phyloP scores from a whole-genome alignment of 495 filamentous ascomycete genomes.

The Astrothelium macrocarpum region DNA sequence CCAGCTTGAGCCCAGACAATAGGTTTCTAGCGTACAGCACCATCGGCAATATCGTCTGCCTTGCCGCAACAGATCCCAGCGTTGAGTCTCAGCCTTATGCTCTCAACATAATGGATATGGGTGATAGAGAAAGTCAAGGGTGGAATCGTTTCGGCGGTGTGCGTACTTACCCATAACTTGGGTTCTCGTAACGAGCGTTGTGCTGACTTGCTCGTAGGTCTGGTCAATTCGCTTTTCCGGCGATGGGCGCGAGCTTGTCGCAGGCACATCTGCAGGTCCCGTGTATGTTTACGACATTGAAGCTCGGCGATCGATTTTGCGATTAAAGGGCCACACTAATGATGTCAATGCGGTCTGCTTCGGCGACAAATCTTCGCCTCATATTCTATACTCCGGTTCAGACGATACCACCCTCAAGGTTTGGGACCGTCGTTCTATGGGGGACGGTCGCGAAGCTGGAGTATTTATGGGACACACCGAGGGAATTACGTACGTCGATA shows the following conservation, averaged over 20 bases:
- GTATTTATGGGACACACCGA: conserved; percentile 92
- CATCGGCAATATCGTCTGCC: conserved; percentile 67
- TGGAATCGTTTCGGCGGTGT: conserved; percentile 22
- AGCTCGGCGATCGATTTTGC: conserved; percentile 58
- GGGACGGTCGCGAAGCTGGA: conserved; percentile 75
- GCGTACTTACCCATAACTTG: conserved; percentile 7
- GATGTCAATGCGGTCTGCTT: conserved; percentile 98
- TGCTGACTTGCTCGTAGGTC: conserved; percentile 38
- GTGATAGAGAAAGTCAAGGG: conserved; percentile 26
- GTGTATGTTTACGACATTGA: conserved; percentile 95
- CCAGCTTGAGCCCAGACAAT: conserved; percentile 85
- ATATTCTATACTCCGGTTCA: conserved; percentile 93
- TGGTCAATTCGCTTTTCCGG: conserved; percentile 91
- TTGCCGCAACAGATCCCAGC: conserved; percentile 78
- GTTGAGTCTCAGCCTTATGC: conserved; percentile 65
- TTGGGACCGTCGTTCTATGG: conserved; percentile 90
- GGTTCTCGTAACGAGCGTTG: not conserved
- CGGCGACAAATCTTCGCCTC: conserved; percentile 77
- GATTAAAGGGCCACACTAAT: conserved; percentile 66
- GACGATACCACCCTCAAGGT: conserved; percentile 93
- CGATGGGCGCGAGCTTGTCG: conserved; percentile 83
- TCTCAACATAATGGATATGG: conserved; percentile 58
- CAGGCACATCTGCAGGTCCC: conserved; percentile 66
- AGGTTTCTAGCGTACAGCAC: conserved; percentile 81
- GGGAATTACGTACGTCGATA: conserved; percentile 90